Evolutionary conservation across 164 flowering plant genomes (phyloP).

Genomic region (Vitis rotundifolia): DNA sequence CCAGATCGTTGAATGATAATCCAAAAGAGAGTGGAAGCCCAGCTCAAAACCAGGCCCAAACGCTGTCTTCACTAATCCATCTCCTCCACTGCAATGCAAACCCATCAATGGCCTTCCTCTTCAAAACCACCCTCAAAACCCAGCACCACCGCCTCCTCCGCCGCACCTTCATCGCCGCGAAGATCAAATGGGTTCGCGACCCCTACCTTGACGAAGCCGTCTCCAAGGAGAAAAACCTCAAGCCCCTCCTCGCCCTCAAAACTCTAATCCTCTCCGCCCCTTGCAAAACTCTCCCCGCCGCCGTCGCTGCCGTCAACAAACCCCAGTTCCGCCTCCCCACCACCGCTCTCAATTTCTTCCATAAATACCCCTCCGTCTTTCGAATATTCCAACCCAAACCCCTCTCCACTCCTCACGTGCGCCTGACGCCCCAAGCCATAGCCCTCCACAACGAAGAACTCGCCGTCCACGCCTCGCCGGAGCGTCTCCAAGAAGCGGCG

Average conservation of each 20-base stretch:
- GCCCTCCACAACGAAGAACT: slow-evolving; percentile 37
- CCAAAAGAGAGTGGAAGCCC: too few relatives aligned
- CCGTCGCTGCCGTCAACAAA: slow-evolving; percentile 27
- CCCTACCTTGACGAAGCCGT: slow-evolving; percentile 51
- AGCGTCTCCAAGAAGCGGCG: slow-evolving; percentile 30
- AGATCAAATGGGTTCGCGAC: slow-evolving; percentile 61
- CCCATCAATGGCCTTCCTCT: not conserved
- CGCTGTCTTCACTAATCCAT: not conserved
- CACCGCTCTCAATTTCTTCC: slow-evolving; percentile 24
- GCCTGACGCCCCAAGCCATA: slow-evolving; percentile 39
- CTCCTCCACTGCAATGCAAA: not conserved
- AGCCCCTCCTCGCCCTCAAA: slow-evolving; percentile 37
- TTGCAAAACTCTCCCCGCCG: slow-evolving; percentile 32
- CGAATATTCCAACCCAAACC: slow-evolving; percentile 30
- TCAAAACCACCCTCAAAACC: not conserved
- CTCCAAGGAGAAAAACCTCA: slow-evolving; percentile 50
- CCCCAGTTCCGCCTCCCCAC: slow-evolving; percentile 28
- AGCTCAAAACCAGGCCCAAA: not conserved
- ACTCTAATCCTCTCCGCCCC: slow-evolving; percentile 42
- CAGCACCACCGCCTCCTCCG: slow-evolving; percentile 11
- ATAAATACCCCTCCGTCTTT: slow-evolving; percentile 34
- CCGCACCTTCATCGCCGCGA: slow-evolving; percentile 46
- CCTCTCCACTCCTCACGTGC: slow-evolving; percentile 37
- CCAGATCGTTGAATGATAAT: too few relatives aligned
- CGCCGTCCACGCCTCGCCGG: slow-evolving; percentile 17